Evolutionary conservation across 805 yeast genomes (phyloP), one percentile per base, ranked within the genome.

Genomic region (Pichia exigua): DNA sequence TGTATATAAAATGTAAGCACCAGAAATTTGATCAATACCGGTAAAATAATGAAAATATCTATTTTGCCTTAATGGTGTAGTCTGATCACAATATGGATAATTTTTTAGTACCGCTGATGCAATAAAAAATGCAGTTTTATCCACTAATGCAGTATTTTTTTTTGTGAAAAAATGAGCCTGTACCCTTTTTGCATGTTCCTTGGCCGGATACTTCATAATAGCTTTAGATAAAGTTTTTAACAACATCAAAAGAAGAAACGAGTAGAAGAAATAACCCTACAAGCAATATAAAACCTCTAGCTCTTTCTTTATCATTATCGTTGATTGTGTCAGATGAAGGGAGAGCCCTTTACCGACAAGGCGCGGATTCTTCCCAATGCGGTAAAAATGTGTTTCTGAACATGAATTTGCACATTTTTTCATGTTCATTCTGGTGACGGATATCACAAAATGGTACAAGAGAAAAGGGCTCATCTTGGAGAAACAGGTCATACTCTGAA

Each of bases 1-100:
- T 46, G 79, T 72, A 62, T 78, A 92, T 22, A 85, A 69, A 1
- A 88, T 76, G 59, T 80, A 84, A 35, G 85, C 75, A 1, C 94
- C 95, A 0, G 94, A 89, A 46, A 88, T 75, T 52, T 66, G 70
- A 56, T 86, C 82, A 49, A 85, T 83, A 18, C 99, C 99, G 5
- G 89, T 72, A 41, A 94, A 70, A 63, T 92, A 94, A 66, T 76
- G 89, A 67, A 94, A 94, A 70, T 92, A 91, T 51, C 98, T 76
- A 67, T 88, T 86, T 68, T 94, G 99, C 71, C 96, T 81, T 58
- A 91, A 76, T 8, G 86, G 85, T 53, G 80, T 81, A 2, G 81
- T 73, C 59, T 83, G 89, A 68, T 92, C 99, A 62, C 89, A 80
- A 67, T 88, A 87, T 42, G 86, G 83, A 62, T 82, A 80, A 45